phyloP scores from a whole-genome alignment of 768 basidiomycete species.

The Boletus subcaerulescens region DNA sequence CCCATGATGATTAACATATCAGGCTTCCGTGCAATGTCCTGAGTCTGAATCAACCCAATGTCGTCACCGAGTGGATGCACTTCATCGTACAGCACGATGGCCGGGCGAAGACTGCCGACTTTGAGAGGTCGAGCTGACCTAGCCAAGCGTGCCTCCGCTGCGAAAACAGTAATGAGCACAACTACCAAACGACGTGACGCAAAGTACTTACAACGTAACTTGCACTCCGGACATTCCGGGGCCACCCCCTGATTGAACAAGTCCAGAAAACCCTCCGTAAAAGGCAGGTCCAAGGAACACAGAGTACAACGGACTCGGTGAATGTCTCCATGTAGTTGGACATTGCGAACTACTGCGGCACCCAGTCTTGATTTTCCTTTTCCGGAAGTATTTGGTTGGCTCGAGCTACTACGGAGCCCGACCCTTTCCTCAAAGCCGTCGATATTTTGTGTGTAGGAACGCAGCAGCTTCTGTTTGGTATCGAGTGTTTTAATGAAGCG shows the following conservation, averaged over 20 bases:
- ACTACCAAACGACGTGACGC: background rate
- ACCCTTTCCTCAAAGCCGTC: constrained; percentile 87
- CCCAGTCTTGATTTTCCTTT: constrained; percentile 71
- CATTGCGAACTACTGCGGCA: constrained; percentile 74
- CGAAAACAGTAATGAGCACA: constrained; percentile 11
- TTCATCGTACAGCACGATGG: constrained; percentile 95
- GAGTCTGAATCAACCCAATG: constrained; percentile 76
- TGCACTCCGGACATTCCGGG: constrained; percentile 87
- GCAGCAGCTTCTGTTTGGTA: constrained; percentile 74
- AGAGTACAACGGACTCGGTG: constrained; percentile 85
- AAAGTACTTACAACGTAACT: constrained; percentile 64
- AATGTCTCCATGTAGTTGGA: constrained; percentile 94
- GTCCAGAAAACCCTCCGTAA: constrained; percentile 56
- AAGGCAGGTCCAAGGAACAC: constrained; percentile 79
- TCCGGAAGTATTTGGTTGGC: constrained; percentile 45
- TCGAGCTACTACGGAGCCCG: constrained; percentile 69
- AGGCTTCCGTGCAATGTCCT: constrained; percentile 75
- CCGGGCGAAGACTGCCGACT: constrained; percentile 85
- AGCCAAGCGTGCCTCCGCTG: constrained; percentile 75
- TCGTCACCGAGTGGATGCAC: constrained; percentile 89
- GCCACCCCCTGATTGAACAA: constrained; percentile 68
- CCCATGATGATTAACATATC: constrained; percentile 97
- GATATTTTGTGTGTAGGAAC: constrained; percentile 97
- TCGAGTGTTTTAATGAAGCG: constrained; percentile 84
- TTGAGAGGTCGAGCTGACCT: constrained; percentile 77